Conservation (phyloP, 345 rosid genomes). For the Dipteronia sinensis region DNA sequence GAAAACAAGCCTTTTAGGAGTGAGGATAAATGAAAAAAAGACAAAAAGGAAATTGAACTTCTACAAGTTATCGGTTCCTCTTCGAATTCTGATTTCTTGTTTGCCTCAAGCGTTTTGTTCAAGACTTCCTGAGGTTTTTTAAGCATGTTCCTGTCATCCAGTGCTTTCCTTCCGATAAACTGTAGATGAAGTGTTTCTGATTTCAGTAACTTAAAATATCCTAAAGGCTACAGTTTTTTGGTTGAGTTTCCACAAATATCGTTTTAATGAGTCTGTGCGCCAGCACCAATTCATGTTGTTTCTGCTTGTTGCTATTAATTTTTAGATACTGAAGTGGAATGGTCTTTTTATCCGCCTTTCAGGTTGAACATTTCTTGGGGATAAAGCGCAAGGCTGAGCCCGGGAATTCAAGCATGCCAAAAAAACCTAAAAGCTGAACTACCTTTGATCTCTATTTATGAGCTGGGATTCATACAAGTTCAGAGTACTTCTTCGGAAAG, state of each 20-base stretch:
- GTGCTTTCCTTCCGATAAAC: not conserved
- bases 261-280: not conserved
- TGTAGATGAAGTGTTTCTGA: not conserved
- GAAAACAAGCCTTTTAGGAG: not conserved
- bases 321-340: not conserved
- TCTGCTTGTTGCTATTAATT: not conserved
- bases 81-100: not conserved
- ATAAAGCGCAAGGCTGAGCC: conserved; percentile 75
- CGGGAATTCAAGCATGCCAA: conserved; percentile 44
- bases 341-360: conserved; percentile 15
- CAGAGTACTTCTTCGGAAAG: not conserved
- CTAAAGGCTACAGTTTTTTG: not conserved
- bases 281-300: not conserved
- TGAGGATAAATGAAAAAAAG: not conserved
- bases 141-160: not conserved
- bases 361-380: conserved; percentile 97
- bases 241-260: not conserved
- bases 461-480: not conserved
- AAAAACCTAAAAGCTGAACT: conserved; percentile 64
- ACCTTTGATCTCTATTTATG: not conserved
- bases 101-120: not conserved
- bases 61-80: not conserved
- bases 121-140: not conserved
- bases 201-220: not conserved
- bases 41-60: not conserved